These are phyloP conservation scores for Diplogelasinospora grovesii DNA, from an alignment of 495 filamentous ascomycete genomes.

Conservation along the genomic window DNA sequence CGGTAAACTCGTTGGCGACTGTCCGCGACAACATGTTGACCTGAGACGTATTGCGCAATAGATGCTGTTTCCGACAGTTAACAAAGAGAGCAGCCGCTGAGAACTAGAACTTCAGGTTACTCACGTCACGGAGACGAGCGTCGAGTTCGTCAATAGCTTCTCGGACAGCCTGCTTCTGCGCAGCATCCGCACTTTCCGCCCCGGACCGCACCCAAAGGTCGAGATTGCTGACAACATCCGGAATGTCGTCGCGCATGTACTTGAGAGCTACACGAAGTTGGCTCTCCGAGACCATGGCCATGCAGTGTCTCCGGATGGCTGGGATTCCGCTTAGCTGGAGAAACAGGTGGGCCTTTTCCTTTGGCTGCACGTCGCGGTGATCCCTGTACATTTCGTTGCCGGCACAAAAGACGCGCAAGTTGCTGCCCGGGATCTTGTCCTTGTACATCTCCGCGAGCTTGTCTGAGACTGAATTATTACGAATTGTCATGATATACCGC, in stretches of 20 bases:
- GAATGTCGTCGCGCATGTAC: conserved; percentile 29
- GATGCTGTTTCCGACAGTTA: no score
- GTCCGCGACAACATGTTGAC: background rate
- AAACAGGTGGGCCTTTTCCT: conserved; percentile 13
- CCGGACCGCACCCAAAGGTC: conserved; percentile 37
- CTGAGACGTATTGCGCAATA: background rate
- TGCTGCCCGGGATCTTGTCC: conserved; percentile 8
- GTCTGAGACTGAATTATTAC: conserved; percentile 23
- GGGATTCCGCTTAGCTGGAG: conserved; percentile 33
- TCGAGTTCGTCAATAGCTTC: conserved; percentile 6
- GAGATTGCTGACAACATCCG: conserved; percentile 24
- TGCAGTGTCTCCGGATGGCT: conserved; percentile 26
- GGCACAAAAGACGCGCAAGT: conserved; percentile 29
- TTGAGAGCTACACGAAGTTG: conserved; percentile 22
- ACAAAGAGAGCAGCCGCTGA: no score
- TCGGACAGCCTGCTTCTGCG: conserved; percentile 19
- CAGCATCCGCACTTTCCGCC: conserved; percentile 22
- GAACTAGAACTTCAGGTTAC: no score
- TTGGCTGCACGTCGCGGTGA: conserved; percentile 18
- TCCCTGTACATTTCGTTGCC: conserved; percentile 33
- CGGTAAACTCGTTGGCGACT: background rate
- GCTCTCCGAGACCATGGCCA: conserved; percentile 30
- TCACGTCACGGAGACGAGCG: conserved; percentile 9
- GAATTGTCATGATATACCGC: conserved; percentile 22
- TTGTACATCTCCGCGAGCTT: conserved; percentile 19